phyloP scores from a whole-genome alignment of 1,284 basidiomycete genomes.

The Caloboletus firmus region DNA sequence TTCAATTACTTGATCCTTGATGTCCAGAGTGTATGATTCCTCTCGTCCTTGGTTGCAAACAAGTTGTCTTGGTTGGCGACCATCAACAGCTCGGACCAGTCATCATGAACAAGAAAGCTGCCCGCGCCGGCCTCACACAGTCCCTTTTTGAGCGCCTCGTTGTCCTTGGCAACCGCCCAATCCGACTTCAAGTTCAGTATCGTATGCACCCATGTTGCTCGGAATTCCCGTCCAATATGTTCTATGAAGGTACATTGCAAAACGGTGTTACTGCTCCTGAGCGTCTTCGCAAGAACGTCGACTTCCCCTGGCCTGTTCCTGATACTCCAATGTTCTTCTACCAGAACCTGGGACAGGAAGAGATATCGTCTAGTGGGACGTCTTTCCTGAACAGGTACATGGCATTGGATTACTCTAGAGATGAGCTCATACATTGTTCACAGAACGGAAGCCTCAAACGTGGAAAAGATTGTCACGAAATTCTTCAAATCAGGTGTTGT shows the following conservation, averaged over 20 bases:
- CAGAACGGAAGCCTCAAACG: conserved; percentile 97
- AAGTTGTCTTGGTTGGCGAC: conserved; percentile 97
- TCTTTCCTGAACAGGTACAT: conserved; percentile 90
- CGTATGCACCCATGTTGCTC: conserved; percentile 99
- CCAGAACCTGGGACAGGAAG: conserved; percentile 98
- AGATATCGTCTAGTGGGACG: conserved; percentile 97
- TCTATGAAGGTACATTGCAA: conserved; percentile 98
- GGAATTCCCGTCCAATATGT: conserved; percentile 99
- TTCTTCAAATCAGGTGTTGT: conserved; percentile 99
- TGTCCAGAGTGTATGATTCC: conserved; percentile 96
- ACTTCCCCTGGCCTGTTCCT: conserved; percentile 99
- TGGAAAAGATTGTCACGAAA: conserved; percentile 99
- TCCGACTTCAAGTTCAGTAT: conserved; percentile 98
- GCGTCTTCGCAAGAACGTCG: conserved; percentile 93
- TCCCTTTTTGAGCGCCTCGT: conserved; percentile 98
- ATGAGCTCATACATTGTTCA: conserved; percentile 6
- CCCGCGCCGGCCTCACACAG: conserved; percentile 94
- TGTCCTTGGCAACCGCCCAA: conserved; percentile 92
- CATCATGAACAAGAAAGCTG: conserved; percentile 99
- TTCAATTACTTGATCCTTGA: conserved; percentile 12
- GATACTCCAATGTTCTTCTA: conserved; percentile 99
- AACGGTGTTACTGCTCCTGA: conserved; percentile 99
- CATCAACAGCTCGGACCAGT: conserved; percentile 98
- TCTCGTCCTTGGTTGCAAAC: conserved; percentile 96
- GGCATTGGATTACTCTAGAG: conserved; percentile 1